Evolutionary conservation across 169 alveolate genomes (phyloP), one percentile per base, ranked within the genome.

Genomic region (Cyclospora cayetanensis): DNA sequence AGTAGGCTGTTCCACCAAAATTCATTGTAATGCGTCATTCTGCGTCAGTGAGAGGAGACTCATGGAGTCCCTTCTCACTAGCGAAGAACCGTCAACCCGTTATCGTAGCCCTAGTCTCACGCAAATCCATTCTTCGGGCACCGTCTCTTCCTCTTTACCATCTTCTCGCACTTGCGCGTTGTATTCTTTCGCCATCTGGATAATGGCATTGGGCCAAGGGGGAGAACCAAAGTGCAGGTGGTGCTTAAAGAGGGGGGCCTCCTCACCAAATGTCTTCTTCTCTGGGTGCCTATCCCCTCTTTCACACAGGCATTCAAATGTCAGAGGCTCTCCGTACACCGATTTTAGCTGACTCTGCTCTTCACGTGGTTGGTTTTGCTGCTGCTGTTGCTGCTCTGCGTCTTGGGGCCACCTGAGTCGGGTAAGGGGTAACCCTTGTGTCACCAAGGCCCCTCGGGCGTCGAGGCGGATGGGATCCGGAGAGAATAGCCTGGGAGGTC

Each of bases 351-450:
- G 15, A 65, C 37, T 25, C 5, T 74, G 76, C 60, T 25, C 79
- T 22, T 34, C 74, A 18, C 2, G n/a, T 3, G 11, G 9, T 53
- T 18, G 25, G 1, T 12, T 29, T 25, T 25, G 27, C 25, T 11
- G 77, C 90, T n/a, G 39, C 86, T 76, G 34, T 34, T 42, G 86
- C 65, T 29, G 79, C 79, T 66, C 55, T 15, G 60, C 60, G 15
- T 46, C 60, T 46, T 46, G 60, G n/a, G 60, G 60, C 60, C 60
- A 46, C 60, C 60, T 7, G n/a, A 46, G 60, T 15, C 60, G 60
- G 60, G 60, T 46, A 11, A 46, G 60, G 60, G 60, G 60, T 46
- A 46, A 15, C 60, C 60, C 60, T 15, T 46, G 60, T 15, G 7
- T 46, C 60, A 11, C n/a, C 60, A 46, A 15, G 60, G 60, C 60